These are phyloP conservation scores for Tolypocladium nubicola DNA, from an alignment of 2,329 filamentous ascomycete species.

Conservation along the genomic window DNA sequence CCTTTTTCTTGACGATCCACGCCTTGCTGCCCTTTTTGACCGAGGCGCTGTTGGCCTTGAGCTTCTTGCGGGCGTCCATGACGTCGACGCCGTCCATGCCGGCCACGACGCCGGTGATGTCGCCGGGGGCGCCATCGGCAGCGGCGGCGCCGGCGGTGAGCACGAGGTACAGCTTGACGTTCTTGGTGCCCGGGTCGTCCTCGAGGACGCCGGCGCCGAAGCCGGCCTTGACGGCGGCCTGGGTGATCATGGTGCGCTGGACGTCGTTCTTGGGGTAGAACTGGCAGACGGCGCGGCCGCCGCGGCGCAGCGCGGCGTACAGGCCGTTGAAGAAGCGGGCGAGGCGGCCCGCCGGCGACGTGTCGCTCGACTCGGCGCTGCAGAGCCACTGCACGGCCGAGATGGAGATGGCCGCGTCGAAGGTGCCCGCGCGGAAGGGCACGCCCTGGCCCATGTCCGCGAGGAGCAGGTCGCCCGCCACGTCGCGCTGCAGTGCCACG, in stretches of 20 bases:
- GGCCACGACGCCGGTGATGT: slow-evolving; percentile 83
- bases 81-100: slow-evolving; percentile 86
- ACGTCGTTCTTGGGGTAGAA: slow-evolving; percentile 96
- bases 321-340: slow-evolving; percentile 85
- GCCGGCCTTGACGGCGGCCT: slow-evolving; percentile 82
- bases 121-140: slow-evolving; percentile 45
- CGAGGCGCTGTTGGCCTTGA: slow-evolving; percentile 34
- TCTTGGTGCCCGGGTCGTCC: slow-evolving; percentile 94
- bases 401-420: slow-evolving; percentile 92
- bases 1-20: slow-evolving; percentile 80
- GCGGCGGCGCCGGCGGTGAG: slow-evolving; percentile 67
- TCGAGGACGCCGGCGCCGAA: slow-evolving; percentile 93
- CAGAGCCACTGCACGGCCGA: slow-evolving; percentile 98
- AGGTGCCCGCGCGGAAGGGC: slow-evolving; percentile 82
- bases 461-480: slow-evolving; percentile 87
- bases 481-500: slow-evolving; percentile 80
- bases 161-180: slow-evolving; percentile 90
- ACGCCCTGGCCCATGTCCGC: slow-evolving; percentile 94
- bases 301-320: slow-evolving; percentile 73
- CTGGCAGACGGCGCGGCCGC: slow-evolving; percentile 86
- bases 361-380: slow-evolving; percentile 84
- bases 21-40: slow-evolving; percentile 73
- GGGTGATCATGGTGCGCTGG: slow-evolving; percentile 85
- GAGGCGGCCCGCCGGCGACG: slow-evolving; percentile 67
- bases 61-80: slow-evolving; percentile 52